Evolutionary conservation across 2,329 filamentous ascomycete species (phyloP).

Genomic region (Trichoderma citrinoviride): DNA sequence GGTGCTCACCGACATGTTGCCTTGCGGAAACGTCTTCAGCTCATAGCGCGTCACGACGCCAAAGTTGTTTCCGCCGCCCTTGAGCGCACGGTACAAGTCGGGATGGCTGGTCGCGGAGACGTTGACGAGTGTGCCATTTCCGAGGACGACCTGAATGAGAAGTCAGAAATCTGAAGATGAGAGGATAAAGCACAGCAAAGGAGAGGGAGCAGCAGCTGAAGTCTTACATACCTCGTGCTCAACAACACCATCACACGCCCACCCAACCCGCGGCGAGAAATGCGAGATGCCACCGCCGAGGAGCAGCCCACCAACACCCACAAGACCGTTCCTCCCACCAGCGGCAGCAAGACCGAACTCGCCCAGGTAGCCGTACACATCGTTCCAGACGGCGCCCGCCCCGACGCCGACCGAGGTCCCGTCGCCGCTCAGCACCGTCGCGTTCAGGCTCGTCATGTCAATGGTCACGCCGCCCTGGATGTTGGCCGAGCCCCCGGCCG

Average conservation of each 20-base stretch:
- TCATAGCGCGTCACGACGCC: slow-evolving; percentile 54
- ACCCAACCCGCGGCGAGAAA: slow-evolving; percentile 21
- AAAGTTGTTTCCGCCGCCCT: slow-evolving; percentile 56
- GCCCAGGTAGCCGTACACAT: slow-evolving; percentile 26
- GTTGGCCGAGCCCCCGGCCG: slow-evolving; percentile 31
- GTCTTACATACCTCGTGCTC: background rate
- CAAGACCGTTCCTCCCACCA: slow-evolving; percentile 28
- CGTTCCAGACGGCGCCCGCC: slow-evolving; percentile 26
- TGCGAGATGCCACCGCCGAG: slow-evolving; percentile 28
- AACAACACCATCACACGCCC: slow-evolving; percentile 19
- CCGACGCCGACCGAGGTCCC: slow-evolving; percentile 23
- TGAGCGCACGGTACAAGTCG: slow-evolving; percentile 58
- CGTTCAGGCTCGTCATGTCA: slow-evolving; percentile 29
- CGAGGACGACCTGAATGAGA: slow-evolving; percentile 40
- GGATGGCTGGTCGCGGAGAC: slow-evolving; percentile 42
- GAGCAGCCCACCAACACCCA: slow-evolving; percentile 28
- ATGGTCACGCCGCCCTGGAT: slow-evolving; percentile 32
- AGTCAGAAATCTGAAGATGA: background rate
- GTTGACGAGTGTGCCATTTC: slow-evolving; percentile 42
- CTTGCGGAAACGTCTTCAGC: slow-evolving; percentile 38
- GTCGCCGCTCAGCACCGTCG: slow-evolving; percentile 26
- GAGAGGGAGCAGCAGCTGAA: background rate
- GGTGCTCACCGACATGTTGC: slow-evolving; percentile 39
- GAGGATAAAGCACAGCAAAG: background rate
- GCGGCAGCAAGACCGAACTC: slow-evolving; percentile 25